Evolutionary conservation across 768 basidiomycete genomes (phyloP).

Genomic region (Termitomyces bulborhizus): DNA sequence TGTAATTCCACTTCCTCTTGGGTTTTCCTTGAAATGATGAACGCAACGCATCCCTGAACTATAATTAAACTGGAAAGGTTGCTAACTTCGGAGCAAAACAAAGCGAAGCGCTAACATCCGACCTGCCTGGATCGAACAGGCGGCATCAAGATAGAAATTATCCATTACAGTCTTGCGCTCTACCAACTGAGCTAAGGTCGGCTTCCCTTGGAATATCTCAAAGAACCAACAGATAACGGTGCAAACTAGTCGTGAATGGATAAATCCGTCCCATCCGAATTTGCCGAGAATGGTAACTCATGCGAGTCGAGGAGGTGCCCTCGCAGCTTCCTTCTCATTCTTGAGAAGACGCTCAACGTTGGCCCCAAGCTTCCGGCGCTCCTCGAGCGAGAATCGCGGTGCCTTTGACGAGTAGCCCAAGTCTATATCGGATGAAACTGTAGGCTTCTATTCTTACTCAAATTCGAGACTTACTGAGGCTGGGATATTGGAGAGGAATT

Average conservation of each 20-base stretch:
- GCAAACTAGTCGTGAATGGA: too few relatives aligned
- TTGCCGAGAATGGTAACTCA: too few relatives aligned
- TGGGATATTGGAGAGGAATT: conserved; percentile 65
- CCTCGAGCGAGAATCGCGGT: conserved; percentile 48
- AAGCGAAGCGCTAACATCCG: too few relatives aligned
- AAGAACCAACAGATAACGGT: too few relatives aligned
- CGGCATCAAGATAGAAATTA: conserved; percentile 1
- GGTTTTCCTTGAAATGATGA: too few relatives aligned
- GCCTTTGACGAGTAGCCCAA: conserved; percentile 61
- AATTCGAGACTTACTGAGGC: conserved; percentile 41
- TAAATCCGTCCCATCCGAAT: too few relatives aligned
- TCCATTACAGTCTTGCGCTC: conserved; percentile 13
- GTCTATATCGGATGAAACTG: conserved; percentile 28
- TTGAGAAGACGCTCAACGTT: conserved; percentile 54
- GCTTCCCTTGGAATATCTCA: not conserved
- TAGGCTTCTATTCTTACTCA: not conserved
- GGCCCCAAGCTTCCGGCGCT: conserved; percentile 53
- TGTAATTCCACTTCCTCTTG: too few relatives aligned
- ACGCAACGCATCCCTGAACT: too few relatives aligned
- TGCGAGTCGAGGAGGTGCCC: conserved; percentile 37
- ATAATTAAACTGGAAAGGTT: too few relatives aligned
- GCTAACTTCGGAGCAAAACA: too few relatives aligned
- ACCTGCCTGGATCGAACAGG: not conserved
- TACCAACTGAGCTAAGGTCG: conserved; percentile 11
- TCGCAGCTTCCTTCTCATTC: conserved; percentile 63